A percentile compares a stretch with the other conserved stretches of the same genome.
Evolutionary conservation across 148 eudicot species (phyloP).

Genomic region (Rhododendron kiyosumense): DNA sequence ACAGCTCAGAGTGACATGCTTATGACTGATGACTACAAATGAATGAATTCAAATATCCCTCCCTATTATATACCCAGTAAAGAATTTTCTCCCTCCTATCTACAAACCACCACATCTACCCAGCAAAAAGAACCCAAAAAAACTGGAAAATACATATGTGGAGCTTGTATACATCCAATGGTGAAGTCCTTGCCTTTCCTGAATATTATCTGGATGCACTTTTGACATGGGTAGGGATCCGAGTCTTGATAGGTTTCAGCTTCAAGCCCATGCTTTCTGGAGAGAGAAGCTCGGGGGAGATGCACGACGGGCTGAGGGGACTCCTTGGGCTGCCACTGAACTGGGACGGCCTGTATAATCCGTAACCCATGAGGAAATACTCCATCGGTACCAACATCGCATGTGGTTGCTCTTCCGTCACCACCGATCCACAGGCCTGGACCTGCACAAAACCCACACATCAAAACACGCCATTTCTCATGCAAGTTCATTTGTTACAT

Average conservation of each 20-base stretch:
- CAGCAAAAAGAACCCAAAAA: constrained; percentile 2
- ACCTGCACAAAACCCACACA: constrained; percentile 40
- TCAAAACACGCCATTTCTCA: neutral
- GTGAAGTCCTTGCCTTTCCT: neutral
- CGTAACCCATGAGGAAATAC: constrained; percentile 89
- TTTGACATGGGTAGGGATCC: constrained; percentile 27
- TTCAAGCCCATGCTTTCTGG: constrained; percentile 98
- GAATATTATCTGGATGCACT: constrained; percentile 6
- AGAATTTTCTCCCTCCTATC: constrained; percentile 16
- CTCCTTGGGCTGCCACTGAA: constrained; percentile 83
- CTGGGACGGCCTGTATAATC: constrained; percentile 62
- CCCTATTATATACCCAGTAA: constrained; percentile 15
- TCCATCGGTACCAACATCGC: constrained; percentile 92
- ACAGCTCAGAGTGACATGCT: constrained; percentile 9
- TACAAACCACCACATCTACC: constrained; percentile 15
- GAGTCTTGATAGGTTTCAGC: constrained; percentile 93
- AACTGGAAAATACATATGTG: neutral
- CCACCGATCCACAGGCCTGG: constrained; percentile 91
- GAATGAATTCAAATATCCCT: constrained; percentile 18
- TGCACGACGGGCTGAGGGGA: constrained; percentile 74
- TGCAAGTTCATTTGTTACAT: neutral
- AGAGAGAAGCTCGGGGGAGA: constrained; percentile 88
- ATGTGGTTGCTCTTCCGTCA: constrained; percentile 95
- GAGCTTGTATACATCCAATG: neutral
- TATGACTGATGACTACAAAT: constrained; percentile 25